phyloP scores from a whole-genome alignment of 2,329 filamentous ascomycete genomes.

The Fusarium cicatricum region DNA sequence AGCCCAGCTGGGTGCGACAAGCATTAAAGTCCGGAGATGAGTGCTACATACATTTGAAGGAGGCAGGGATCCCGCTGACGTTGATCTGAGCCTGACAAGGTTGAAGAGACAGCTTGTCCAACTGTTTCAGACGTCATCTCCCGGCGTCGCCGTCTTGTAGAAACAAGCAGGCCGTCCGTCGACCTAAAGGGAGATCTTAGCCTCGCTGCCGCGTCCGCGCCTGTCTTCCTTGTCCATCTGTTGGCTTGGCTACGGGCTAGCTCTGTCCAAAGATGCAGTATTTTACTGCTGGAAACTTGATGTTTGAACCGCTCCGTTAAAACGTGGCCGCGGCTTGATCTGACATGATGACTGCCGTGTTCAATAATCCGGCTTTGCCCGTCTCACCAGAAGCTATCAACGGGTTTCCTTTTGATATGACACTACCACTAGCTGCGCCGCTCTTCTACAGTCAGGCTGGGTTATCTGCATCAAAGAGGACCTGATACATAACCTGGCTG shows the following conservation, averaged over 20 bases:
- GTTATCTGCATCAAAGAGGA: slow-evolving; percentile 5
- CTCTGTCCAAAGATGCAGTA: too few species aligned
- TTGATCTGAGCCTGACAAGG: slow-evolving; percentile 42
- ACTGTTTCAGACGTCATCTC: slow-evolving; percentile 42
- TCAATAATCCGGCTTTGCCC: background rate
- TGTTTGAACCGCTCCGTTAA: background rate
- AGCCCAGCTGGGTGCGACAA: slow-evolving; percentile 13
- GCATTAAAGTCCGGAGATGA: slow-evolving; percentile 43
- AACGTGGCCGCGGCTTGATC: slow-evolving; percentile 1
- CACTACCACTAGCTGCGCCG: slow-evolving; percentile 15
- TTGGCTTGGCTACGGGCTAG: too few species aligned
- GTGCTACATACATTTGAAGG: slow-evolving; percentile 27
- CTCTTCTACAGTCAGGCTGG: slow-evolving; percentile 13
- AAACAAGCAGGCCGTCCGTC: slow-evolving; percentile 14
- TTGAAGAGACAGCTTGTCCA: slow-evolving; percentile 16
- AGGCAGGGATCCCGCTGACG: slow-evolving; percentile 41
- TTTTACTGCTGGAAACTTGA: background rate
- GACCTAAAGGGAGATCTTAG: background rate
- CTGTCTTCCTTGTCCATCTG: background rate
- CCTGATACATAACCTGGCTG: background rate
- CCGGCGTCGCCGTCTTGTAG: slow-evolving; percentile 33
- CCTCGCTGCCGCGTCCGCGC: background rate
- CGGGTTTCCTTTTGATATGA: slow-evolving; percentile 11
- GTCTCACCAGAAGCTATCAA: slow-evolving; percentile 5
- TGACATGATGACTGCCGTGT: background rate